phyloP scores from a whole-genome alignment of 202 grass and related monocot genomes.

The Zizania palustris region DNA sequence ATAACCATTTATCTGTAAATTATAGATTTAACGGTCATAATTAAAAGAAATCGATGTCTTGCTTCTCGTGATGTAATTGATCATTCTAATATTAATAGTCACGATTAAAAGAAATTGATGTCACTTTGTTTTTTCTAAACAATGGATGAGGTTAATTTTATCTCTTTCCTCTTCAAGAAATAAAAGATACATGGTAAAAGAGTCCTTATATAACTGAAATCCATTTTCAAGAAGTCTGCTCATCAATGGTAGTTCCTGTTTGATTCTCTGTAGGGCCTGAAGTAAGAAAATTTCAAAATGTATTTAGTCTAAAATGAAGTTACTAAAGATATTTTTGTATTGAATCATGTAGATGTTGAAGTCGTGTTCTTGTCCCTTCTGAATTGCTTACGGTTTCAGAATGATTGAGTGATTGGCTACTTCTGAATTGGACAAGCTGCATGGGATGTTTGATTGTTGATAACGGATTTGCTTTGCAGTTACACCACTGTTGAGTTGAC shows the following conservation, averaged over 20 bases:
- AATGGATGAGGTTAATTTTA: no score
- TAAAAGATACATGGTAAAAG: no score
- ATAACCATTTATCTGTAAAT: no score
- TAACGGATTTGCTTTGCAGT: neutral
- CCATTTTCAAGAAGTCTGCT: neutral
- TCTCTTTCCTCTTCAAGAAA: no score
- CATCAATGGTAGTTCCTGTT: neutral
- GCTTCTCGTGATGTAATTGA: no score
- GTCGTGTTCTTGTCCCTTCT: neutral
- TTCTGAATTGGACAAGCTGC: neutral
- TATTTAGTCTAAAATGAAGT: neutral
- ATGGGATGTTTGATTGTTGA: neutral
- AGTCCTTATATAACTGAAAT: neutral
- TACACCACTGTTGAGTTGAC: constrained; percentile 21
- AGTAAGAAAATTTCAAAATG: neutral
- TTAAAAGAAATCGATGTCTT: no score
- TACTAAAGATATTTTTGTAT: no score
- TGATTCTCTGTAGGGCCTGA: neutral
- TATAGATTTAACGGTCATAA: no score
- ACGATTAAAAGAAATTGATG: no score
- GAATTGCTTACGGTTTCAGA: neutral
- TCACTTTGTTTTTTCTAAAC: no score
- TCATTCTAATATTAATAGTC: no score
- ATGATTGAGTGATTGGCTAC: neutral
- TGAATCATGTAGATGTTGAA: constrained; percentile 9